These are phyloP conservation scores for Candida maris DNA, from an alignment of 805 yeast genomes.

Conservation along the genomic window DNA sequence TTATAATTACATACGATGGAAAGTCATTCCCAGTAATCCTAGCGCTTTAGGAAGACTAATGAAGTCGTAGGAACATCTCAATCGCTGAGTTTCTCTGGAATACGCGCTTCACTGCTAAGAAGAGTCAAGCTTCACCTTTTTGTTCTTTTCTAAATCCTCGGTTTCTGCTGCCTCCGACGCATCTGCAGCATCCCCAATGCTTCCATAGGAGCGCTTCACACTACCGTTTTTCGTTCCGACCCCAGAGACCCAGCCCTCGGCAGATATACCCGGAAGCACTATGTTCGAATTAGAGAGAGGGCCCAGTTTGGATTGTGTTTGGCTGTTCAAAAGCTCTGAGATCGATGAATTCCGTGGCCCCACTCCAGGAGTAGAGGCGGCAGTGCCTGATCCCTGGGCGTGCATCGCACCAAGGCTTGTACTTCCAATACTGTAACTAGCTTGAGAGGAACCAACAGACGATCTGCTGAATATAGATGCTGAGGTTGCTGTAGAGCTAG, in stretches of 20 bases:
- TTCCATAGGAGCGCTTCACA: slow-evolving; percentile 8
- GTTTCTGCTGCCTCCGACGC: slow-evolving; percentile 1
- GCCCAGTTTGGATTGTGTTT: slow-evolving; percentile 12
- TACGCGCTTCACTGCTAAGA: no score
- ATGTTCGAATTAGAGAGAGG: background rate
- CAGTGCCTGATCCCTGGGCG: background rate
- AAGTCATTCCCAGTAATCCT: no score
- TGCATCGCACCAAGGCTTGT: background rate
- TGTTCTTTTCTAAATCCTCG: slow-evolving; percentile 4
- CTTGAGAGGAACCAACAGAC: slow-evolving; percentile 20
- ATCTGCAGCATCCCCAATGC: slow-evolving; percentile 1
- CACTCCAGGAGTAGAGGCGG: slow-evolving; percentile 1
- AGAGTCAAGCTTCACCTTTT: slow-evolving; percentile 12
- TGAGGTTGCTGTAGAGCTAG: slow-evolving; percentile 22
- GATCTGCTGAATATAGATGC: slow-evolving; percentile 26
- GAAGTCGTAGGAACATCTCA: no score
- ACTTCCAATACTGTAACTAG: slow-evolving; percentile 8
- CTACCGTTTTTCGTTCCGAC: slow-evolving; percentile 2
- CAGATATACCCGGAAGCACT: slow-evolving; percentile 4
- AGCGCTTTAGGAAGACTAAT: no score
- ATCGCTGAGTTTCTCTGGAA: no score
- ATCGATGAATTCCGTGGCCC: slow-evolving; percentile 30
- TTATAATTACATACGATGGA: background rate
- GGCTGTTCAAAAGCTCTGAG: slow-evolving; percentile 24
- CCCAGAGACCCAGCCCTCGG: slow-evolving; percentile 5